Conservation (phyloP, 371 early-diverging fungal species). For the Polyrhizophydium stewartii region DNA sequence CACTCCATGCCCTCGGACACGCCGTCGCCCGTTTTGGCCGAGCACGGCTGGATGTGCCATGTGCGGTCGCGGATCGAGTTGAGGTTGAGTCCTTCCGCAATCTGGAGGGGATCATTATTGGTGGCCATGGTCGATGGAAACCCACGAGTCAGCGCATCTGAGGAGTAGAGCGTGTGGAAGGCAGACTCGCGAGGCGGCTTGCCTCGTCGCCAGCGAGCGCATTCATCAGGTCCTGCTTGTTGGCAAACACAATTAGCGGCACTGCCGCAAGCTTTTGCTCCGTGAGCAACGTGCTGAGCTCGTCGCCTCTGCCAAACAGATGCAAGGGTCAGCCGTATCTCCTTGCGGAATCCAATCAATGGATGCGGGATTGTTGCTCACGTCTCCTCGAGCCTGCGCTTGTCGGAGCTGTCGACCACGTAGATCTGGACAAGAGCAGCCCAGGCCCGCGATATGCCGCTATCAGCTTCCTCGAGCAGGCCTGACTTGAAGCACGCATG, state of each 20-base stretch:
- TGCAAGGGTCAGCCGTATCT: neutral
- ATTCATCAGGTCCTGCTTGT: conserved; percentile 47
- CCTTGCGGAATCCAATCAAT: too few species aligned
- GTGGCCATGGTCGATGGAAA: neutral
- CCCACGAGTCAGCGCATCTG: neutral
- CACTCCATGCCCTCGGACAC: conserved; percentile 50
- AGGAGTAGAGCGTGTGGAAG: neutral
- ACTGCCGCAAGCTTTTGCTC: conserved; percentile 45
- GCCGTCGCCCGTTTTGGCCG: conserved; percentile 42
- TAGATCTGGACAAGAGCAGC: conserved; percentile 36
- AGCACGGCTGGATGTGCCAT: conserved; percentile 53
- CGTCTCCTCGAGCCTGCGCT: conserved; percentile 47
- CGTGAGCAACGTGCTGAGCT: conserved; percentile 40
- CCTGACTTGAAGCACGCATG: too few species aligned
- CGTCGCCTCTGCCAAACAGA: conserved; percentile 30
- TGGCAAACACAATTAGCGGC: conserved; percentile 50
- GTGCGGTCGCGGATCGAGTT: conserved; percentile 44
- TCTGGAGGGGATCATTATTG: conserved; percentile 17
- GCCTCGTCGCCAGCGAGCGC: conserved; percentile 46
- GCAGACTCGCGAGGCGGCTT: neutral
- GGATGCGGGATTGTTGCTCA: conserved; percentile 11
- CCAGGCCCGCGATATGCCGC: too few species aligned
- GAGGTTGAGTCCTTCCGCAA: conserved; percentile 41
- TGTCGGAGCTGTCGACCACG: conserved; percentile 47
- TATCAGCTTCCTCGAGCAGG: too few species aligned